Evolutionary conservation across 352 stramenopile genomes (phyloP), one percentile per base, ranked within the genome.

Genomic region (Phytophthora syringae): DNA sequence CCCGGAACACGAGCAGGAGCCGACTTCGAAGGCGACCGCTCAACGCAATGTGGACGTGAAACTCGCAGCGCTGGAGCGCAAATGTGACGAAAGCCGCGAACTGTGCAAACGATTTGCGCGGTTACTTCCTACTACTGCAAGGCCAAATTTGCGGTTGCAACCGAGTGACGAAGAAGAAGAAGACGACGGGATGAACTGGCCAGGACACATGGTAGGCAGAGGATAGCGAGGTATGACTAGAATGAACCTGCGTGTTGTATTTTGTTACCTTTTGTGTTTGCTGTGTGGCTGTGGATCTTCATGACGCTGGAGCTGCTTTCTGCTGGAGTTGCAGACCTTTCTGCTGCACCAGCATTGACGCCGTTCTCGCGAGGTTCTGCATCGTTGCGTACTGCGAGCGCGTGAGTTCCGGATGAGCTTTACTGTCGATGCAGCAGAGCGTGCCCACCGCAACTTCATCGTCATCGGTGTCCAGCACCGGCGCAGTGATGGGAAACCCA

Each of bases 341-440:
- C 21, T 42, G 24, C 37, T 72, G 72, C 1, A 84, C 52, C 15
- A 81, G 52, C 5, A 44, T 52, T 4, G 72, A 81, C 16, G 79
- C 82, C 12, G 77, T 82, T 5, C 69, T 52, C 1, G 77, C 82
- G 1, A 84, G 70, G 13, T 64, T 69, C 60, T 80, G 54, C 54
- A 84, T 56, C 0, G 60, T 68, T 1, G 74, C 54, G 67, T 83
- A 87, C 59, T 91, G 82, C 3, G 69, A 72, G 45, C 73, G 71
- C 3, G 76, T 81, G 40, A 88, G 67, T 37, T 84, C 56, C 28
- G 61, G 52, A n/a, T 58, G 63, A 6, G 67, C 60, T 60, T 84
- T 63, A n/a, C 34, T 60, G 45, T 80, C 78, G 7, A 88, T 55
- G 52, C 76, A 87, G 54, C 79, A 89, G 21, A 92, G 61, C 0